Percentiles rank a stretch among this genome's conserved stretches.
These are phyloP conservation scores for Wickerhamomyces chambardii DNA, from an alignment of 805 yeast species.

Conservation along the genomic window DNA sequence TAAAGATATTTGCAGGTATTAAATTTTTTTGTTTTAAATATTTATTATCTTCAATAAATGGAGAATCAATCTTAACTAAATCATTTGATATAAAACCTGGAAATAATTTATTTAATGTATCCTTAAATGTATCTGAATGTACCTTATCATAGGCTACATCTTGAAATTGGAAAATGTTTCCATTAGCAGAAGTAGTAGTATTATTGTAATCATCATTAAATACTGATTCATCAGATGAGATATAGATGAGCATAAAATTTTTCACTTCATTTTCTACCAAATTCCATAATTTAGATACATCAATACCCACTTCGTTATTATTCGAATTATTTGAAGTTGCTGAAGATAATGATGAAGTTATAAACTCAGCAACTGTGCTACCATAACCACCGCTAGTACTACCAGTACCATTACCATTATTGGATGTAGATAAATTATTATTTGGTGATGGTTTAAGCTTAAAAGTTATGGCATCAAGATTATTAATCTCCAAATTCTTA, in stretches of 20 bases:
- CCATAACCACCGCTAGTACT: neutral
- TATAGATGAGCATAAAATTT: conserved; percentile 12
- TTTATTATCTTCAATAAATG: conserved; percentile 53
- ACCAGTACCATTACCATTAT: too few species aligned
- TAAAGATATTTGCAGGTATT: conserved; percentile 64
- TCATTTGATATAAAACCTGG: conserved; percentile 49
- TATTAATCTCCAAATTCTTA: conserved; percentile 17
- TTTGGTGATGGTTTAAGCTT: conserved; percentile 3
- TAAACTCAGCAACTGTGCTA: neutral
- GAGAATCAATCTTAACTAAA: conserved; percentile 24
- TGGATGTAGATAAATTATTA: too few species aligned
- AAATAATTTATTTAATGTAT: conserved; percentile 49
- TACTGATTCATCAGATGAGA: conserved; percentile 7
- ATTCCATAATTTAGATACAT: conserved; percentile 6
- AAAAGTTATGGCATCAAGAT: conserved; percentile 2
- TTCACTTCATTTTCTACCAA: conserved; percentile 10
- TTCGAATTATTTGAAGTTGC: too few species aligned
- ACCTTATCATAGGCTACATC: conserved; percentile 22
- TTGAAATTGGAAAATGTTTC: conserved; percentile 24
- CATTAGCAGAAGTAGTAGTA: neutral
- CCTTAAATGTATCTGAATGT: conserved; percentile 32
- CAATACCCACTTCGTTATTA: neutral
- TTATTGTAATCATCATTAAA: neutral
- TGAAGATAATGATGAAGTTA: neutral
- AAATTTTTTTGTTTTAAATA: conserved; percentile 52